Conservation (phyloP, 345 rosid species). For the Lumnitzera racemosa region DNA sequence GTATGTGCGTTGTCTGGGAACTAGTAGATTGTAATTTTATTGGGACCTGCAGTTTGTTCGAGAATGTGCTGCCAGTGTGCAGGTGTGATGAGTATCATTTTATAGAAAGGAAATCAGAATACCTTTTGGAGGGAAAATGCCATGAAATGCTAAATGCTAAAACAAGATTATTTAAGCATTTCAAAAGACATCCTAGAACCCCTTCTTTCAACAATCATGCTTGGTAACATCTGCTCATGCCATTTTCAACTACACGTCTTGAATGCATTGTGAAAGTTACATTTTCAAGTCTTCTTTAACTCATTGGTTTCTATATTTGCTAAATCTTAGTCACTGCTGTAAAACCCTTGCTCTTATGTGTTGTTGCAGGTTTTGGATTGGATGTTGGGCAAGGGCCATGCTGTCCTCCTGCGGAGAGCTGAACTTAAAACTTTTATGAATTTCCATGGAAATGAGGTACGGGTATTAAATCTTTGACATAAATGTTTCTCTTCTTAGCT, state of each 20-base stretch:
- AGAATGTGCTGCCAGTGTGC: not conserved
- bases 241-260: no score
- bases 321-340: not conserved
- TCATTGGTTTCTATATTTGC: no score
- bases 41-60: not conserved
- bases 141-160: no score
- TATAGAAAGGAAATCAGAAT: not conserved
- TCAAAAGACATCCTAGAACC: no score
- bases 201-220: no score
- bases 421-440: constrained; percentile 87
- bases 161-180: no score
- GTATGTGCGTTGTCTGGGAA: constrained; percentile 20
- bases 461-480: constrained; percentile 2
- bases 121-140: no score
- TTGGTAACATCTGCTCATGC: no score
- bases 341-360: constrained; percentile 7
- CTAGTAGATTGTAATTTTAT: not conserved
- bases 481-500: no score
- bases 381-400: constrained; percentile 97
- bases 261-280: no score
- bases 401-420: constrained; percentile 81
- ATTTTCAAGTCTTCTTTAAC: no score
- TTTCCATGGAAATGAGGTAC: constrained; percentile 92
- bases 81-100: not conserved
- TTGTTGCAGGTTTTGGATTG: constrained; percentile 71